Percentiles rank a stretch among this genome's conserved stretches.
phyloP scores from a whole-genome alignment of 768 basidiomycete genomes.

The Tricholoma saponaceum region DNA sequence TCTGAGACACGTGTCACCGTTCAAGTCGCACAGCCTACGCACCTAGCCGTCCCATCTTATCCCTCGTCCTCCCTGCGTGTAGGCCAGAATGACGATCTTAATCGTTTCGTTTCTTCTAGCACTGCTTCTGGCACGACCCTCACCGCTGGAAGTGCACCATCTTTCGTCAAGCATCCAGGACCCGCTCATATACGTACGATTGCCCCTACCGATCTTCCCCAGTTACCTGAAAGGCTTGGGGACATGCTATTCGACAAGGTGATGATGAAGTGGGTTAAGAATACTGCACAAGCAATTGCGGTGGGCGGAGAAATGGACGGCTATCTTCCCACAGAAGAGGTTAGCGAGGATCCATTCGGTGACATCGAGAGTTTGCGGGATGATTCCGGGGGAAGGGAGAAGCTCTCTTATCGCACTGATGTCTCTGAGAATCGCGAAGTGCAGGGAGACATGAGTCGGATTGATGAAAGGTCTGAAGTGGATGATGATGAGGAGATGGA shows the following conservation, averaged over 20 bases:
- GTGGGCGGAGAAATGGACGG: constrained; percentile 19
- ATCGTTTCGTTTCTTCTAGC: constrained; percentile 87
- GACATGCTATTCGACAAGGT: constrained; percentile 85
- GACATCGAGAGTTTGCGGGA: constrained; percentile 86
- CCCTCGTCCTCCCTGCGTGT: constrained; percentile 50
- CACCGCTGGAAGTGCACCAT: constrained; percentile 68
- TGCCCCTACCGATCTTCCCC: constrained; percentile 71
- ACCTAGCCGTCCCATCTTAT: constrained; percentile 37
- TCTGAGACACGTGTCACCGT: constrained; percentile 17
- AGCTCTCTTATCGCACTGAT: constrained; percentile 13
- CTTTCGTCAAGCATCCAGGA: constrained; percentile 82
- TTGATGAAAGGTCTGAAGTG: constrained; percentile 45
- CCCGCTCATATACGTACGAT: constrained; percentile 79
- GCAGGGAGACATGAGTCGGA: constrained; percentile 38
- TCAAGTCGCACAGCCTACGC: constrained; percentile 24
- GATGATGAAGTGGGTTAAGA: constrained; percentile 84
- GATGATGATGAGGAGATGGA: constrained; percentile 68
- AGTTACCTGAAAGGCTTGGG: constrained; percentile 75
- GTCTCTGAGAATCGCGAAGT: constrained; percentile 9
- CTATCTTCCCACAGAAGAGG: constrained; percentile 34
- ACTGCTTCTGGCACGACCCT: constrained; percentile 75
- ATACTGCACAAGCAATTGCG: constrained; percentile 32
- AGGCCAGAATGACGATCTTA: constrained; percentile 66
- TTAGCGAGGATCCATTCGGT: constrained; percentile 86
- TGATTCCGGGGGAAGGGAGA: constrained; percentile 41